Evolutionary conservation across 2,329 filamentous ascomycete genomes (phyloP).

Genomic region (Emmonsiellopsis sp.): DNA sequence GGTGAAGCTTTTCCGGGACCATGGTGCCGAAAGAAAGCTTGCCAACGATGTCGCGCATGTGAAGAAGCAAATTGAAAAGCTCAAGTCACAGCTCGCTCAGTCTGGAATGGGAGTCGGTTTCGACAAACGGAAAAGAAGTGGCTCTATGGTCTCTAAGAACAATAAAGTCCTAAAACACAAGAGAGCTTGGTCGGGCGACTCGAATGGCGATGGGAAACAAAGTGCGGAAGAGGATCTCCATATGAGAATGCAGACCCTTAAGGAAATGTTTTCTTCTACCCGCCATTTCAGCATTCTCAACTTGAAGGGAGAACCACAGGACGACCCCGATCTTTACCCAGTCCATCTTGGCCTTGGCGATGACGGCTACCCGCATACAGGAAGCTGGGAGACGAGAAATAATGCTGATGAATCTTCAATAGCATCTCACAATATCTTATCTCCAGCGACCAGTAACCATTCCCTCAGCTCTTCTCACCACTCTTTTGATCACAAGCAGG

Average conservation of each 20-base stretch:
- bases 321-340: slow-evolving; percentile 37
- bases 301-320: slow-evolving; percentile 34
- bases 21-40: slow-evolving; percentile 88
- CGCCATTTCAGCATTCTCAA: slow-evolving; percentile 32
- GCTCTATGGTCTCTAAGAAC: slow-evolving; percentile 36
- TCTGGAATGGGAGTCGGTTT: slow-evolving; percentile 51
- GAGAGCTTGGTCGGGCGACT: slow-evolving; percentile 90
- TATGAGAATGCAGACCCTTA: slow-evolving; percentile 32
- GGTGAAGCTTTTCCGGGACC: slow-evolving; percentile 92
- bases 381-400: slow-evolving; percentile 21
- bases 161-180: slow-evolving; percentile 79
- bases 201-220: slow-evolving; percentile 40
- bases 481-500: slow-evolving; percentile 12
- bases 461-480: slow-evolving; percentile 28
- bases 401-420: slow-evolving; percentile 23
- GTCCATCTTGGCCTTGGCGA: slow-evolving; percentile 27
- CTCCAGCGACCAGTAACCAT: slow-evolving; percentile 30
- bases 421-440: slow-evolving; percentile 22
- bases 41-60: slow-evolving; percentile 92
- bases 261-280: slow-evolving; percentile 39
- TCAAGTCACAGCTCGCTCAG: slow-evolving; percentile 87
- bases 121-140: slow-evolving; percentile 52
- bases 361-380: slow-evolving; percentile 19
- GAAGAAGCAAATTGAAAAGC: slow-evolving; percentile 91
- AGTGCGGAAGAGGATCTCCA: slow-evolving; percentile 36